Evolutionary conservation across 2,329 filamentous ascomycete genomes (phyloP).

Genomic region (Trichoderma harzianum): DNA sequence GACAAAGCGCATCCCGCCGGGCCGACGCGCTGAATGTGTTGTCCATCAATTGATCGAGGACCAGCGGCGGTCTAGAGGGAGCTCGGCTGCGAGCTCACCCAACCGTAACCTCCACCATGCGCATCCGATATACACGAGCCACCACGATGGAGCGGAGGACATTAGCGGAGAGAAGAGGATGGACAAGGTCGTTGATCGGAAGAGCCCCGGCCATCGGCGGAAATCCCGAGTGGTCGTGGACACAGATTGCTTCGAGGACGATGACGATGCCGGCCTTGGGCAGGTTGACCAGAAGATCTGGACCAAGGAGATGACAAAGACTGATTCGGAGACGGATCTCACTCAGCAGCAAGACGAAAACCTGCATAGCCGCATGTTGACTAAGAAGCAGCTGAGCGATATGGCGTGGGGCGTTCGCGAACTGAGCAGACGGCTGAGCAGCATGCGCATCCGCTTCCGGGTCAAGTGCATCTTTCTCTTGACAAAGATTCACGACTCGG

Average conservation of each 20-base stretch:
- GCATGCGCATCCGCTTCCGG: constrained; percentile 75
- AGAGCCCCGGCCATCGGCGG: constrained; percentile 11
- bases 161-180: constrained; percentile 20
- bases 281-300: constrained; percentile 57
- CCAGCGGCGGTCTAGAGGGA: constrained; percentile 41
- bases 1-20: constrained; percentile 23
- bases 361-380: constrained; percentile 70
- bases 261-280: constrained; percentile 41
- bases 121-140: constrained; percentile 28
- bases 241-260: constrained; percentile 36
- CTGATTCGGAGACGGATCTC: constrained; percentile 41
- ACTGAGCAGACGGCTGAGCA: constrained; percentile 79
- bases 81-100: constrained; percentile 22
- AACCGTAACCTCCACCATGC: constrained; percentile 29
- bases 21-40: constrained; percentile 53
- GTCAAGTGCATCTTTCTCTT: constrained; percentile 83
- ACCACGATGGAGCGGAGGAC: constrained; percentile 21
- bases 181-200: constrained; percentile 26
- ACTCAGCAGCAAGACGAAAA: constrained; percentile 28
- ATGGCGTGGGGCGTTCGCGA: constrained; percentile 97
- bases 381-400: constrained; percentile 90
- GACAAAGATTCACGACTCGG: constrained; percentile 86
- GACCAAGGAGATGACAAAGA: constrained; percentile 47
- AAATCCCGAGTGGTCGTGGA: constrained; percentile 37
- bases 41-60: constrained; percentile 63